Conservation (phyloP, 2,329 filamentous ascomycete species). For the Hirsutella rhossiliensis region DNA sequence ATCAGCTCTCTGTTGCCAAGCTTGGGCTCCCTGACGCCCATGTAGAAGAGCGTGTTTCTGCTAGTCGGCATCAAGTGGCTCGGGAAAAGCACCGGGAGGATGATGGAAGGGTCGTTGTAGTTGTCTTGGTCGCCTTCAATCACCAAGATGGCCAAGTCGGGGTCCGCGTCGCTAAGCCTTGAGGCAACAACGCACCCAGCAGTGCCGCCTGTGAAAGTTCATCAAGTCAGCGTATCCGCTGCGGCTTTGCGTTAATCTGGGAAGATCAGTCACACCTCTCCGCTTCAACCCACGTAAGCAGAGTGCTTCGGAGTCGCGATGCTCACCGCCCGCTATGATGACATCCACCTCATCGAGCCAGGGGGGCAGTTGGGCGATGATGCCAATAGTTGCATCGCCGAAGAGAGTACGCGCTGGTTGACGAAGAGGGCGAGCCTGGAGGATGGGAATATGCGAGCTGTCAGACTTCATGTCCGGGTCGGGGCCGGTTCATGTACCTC, state of each 20-base stretch:
- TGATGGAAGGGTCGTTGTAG: slow-evolving; percentile 11
- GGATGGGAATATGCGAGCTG: too few relatives aligned
- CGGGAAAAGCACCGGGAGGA: slow-evolving; percentile 11
- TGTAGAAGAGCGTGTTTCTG: slow-evolving; percentile 11
- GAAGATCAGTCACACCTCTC: too few relatives aligned
- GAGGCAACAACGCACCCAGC: slow-evolving; percentile 14
- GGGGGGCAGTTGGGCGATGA: background rate
- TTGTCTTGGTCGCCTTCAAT: slow-evolving; percentile 16
- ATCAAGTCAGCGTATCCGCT: too few relatives aligned
- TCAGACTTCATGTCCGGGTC: too few relatives aligned
- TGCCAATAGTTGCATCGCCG: background rate
- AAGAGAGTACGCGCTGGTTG: too few relatives aligned
- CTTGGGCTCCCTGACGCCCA: slow-evolving; percentile 9
- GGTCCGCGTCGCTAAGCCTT: slow-evolving; percentile 13
- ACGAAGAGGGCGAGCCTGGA: too few relatives aligned
- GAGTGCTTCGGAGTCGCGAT: too few relatives aligned
- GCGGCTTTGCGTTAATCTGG: too few relatives aligned
- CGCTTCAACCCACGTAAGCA: too few relatives aligned
- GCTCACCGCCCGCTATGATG: slow-evolving; percentile 9
- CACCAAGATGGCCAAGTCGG: slow-evolving; percentile 13
- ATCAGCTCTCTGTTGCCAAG: slow-evolving; percentile 11
- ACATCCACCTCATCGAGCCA: slow-evolving; percentile 4
- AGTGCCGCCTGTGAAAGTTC: slow-evolving; percentile 10
- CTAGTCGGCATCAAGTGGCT: slow-evolving; percentile 9
- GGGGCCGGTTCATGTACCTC: too few relatives aligned